These are phyloP conservation scores for Mycena pura DNA, from an alignment of 768 basidiomycete species.

Conservation along the genomic window DNA sequence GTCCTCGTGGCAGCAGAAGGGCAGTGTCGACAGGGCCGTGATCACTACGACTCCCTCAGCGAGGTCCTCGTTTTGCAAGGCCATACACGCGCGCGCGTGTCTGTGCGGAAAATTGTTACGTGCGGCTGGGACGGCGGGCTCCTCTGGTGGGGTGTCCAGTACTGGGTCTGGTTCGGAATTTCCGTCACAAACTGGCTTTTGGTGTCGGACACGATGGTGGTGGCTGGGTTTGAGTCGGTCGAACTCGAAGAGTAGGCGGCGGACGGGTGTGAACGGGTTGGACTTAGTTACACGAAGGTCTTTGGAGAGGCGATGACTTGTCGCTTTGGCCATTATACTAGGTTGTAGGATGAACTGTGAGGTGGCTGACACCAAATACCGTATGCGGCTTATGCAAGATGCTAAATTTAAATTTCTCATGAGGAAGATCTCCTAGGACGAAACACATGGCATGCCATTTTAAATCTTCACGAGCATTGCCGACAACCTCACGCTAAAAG, in stretches of 20 bases:
- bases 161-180: slow-evolving; percentile 33
- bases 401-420: too few species aligned
- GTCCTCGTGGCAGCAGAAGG: slow-evolving; percentile 81
- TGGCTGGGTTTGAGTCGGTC: slow-evolving; percentile 42
- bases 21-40: slow-evolving; percentile 61
- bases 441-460: too few species aligned
- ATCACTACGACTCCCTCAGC: slow-evolving; percentile 65
- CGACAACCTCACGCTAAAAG: too few species aligned
- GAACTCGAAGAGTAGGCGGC: slow-evolving; percentile 50
- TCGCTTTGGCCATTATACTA: slow-evolving; percentile 24
- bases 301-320: background rate
- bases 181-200: slow-evolving; percentile 13
- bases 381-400: too few species aligned
- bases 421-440: too few species aligned
- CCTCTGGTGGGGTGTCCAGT: slow-evolving; percentile 32
- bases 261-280: slow-evolving; percentile 42
- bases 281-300: slow-evolving; percentile 29
- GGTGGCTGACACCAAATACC: slow-evolving; percentile 23
- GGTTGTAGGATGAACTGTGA: slow-evolving; percentile 14
- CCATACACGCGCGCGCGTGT: slow-evolving; percentile 46
- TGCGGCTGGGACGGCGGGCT: slow-evolving; percentile 8
- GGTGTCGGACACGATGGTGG: slow-evolving; percentile 29
- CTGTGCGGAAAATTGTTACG: slow-evolving; percentile 5
- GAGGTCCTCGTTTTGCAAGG: slow-evolving; percentile 64
- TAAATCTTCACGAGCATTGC: too few species aligned